These are phyloP conservation scores for Didymella lethalis DNA, from an alignment of 2,329 filamentous ascomycete species.

Conservation along the genomic window DNA sequence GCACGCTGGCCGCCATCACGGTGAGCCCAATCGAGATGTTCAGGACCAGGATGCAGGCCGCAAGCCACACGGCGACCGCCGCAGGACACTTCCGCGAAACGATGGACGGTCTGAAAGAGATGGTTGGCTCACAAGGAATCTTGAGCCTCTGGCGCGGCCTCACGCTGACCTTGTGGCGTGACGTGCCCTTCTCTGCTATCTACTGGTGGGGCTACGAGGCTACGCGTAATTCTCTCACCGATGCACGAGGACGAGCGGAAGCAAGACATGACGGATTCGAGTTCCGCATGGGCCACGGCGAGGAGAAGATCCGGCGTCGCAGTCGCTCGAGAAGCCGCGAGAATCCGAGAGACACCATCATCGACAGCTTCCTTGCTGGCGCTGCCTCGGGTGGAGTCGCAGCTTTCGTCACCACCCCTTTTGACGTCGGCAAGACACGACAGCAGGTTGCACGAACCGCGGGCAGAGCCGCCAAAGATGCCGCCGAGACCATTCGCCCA, in stretches of 20 bases:
- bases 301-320: slow-evolving; percentile 39
- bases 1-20: slow-evolving; percentile 79
- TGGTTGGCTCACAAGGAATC: slow-evolving; percentile 81
- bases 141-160: slow-evolving; percentile 88
- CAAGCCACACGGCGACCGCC: slow-evolving; percentile 52
- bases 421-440: slow-evolving; percentile 96
- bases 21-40: slow-evolving; percentile 96
- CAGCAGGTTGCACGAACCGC: slow-evolving; percentile 81
- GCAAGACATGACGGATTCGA: slow-evolving; percentile 41
- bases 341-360: slow-evolving; percentile 77
- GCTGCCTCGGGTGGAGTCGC: slow-evolving; percentile 83
- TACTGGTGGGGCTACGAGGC: slow-evolving; percentile 99
- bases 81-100: slow-evolving; percentile 81
- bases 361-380: slow-evolving; percentile 89
- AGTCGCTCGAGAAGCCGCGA: slow-evolving; percentile 69
- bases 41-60: slow-evolving; percentile 88
- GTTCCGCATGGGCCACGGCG: slow-evolving; percentile 45
- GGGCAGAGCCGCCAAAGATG: slow-evolving; percentile 47
- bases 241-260: slow-evolving; percentile 66
- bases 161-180: slow-evolving; percentile 90
- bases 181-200: slow-evolving; percentile 94
- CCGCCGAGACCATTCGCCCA: slow-evolving; percentile 60
- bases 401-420: slow-evolving; percentile 89
- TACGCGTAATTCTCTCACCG: slow-evolving; percentile 74
- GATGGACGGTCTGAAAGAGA: slow-evolving; percentile 75